Evolutionary conservation across 2,329 filamentous ascomycete genomes (phyloP), one percentile per base, ranked within the genome.

Genomic region (Atkinsonella hypoxylon): DNA sequence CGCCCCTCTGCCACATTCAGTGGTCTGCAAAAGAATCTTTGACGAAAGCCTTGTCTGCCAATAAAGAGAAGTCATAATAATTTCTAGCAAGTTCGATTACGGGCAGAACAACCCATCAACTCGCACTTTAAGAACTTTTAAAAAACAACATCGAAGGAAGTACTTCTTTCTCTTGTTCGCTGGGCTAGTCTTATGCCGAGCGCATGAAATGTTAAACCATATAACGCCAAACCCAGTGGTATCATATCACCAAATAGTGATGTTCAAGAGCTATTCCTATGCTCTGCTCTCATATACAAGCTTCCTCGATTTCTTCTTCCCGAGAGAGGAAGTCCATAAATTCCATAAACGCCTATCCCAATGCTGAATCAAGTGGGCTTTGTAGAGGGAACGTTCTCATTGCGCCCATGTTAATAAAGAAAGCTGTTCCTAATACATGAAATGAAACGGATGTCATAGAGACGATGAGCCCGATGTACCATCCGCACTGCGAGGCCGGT

Each of bases 381-480:
- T 36, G 15, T 26, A 31, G 9, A 32, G 12, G n/a, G 34, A 12
- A n/a, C 31, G 20, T 40, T 32, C 8, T 39, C 32, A 34, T 40
- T 42, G 12, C 31, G 32, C 17, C 41, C 18, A 44, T 31, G 32
- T 30, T 18, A 39, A 44, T 26, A 9, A 32, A 34, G 12, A 40
- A 41, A 15, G 15, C 36, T 45, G 32, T 22, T 34, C 20, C 13
- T 22, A 48, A 53, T 32, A 54, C 43, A 52, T 34, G 45, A 51
- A 42, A 44, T 18, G 31, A 47, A 54, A 47, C 52, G 55, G 57
- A 55, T 55, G 53, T 55, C 51, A 64, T 49, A 63, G 55, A 46
- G 67, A 69, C 31, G 66, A 65, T 20, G 67, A 65, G 45, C 58
- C 64, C 26, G 62, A 64, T 36, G 64, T 65, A 47, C 60, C 65